These are phyloP conservation scores for Didymella pinodella DNA, from an alignment of 2,329 filamentous ascomycete genomes.

Conservation along the genomic window DNA sequence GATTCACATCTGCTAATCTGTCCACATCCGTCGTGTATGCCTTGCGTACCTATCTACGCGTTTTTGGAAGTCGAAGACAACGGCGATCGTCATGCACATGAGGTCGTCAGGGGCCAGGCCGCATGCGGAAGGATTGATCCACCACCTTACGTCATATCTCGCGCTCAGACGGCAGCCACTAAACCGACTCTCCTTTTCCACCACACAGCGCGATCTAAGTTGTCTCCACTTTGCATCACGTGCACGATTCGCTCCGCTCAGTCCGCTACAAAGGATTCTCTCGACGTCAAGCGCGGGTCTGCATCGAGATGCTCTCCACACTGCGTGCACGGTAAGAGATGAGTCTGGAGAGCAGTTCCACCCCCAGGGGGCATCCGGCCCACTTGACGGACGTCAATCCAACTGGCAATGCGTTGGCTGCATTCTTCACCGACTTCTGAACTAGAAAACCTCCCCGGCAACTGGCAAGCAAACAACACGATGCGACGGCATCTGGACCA, in stretches of 20 bases:
- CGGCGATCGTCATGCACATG: conserved; percentile 14
- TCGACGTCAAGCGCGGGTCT: conserved; percentile 19
- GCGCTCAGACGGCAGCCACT: conserved; percentile 4
- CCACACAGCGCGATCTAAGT: conserved; percentile 5
- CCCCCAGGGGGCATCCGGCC: conserved; percentile 18
- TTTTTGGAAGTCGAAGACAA: neutral
- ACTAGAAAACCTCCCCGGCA: neutral
- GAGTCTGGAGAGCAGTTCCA: conserved; percentile 20
- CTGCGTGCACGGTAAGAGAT: conserved; percentile 12
- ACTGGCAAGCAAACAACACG: neutral
- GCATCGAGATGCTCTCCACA: conserved; percentile 15
- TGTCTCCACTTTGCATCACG: conserved; percentile 7
- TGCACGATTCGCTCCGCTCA: conserved; percentile 2
- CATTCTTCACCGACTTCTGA: neutral
- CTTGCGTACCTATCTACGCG: conserved; percentile 3
- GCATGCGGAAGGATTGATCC: conserved; percentile 13
- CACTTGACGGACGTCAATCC: conserved; percentile 12
- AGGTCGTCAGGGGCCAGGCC: conserved; percentile 7
- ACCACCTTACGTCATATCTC: conserved; percentile 15
- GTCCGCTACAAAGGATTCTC: conserved; percentile 9
- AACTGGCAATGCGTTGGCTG: neutral
- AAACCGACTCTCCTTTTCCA: conserved; percentile 4
- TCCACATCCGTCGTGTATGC: conserved; percentile 1
- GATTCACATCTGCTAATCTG: neutral
- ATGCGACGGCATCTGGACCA: neutral